phyloP scores from a whole-genome alignment of 2,329 filamentous ascomycete genomes.

The Pseudogymnoascus sp. region DNA sequence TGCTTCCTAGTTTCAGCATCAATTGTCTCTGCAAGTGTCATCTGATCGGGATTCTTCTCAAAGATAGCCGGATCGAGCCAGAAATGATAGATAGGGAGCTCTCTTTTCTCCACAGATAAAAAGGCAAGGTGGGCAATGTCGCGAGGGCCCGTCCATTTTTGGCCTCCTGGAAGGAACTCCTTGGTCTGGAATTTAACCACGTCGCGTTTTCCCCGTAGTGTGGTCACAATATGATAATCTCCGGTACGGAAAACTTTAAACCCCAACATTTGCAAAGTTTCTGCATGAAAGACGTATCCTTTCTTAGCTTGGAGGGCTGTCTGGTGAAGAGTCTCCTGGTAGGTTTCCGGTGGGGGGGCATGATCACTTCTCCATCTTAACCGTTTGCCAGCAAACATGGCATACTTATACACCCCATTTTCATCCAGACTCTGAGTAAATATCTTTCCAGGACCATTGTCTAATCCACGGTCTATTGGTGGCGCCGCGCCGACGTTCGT shows the following conservation, averaged over 20 bases:
- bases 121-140: background rate
- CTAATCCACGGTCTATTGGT: background rate
- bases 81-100: background rate
- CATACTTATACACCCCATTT: background rate
- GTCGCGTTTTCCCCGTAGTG: background rate
- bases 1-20: background rate
- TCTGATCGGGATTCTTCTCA: background rate
- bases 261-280: background rate
- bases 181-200: slow-evolving; percentile 6
- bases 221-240: background rate
- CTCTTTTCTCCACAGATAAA: background rate
- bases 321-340: background rate
- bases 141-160: background rate
- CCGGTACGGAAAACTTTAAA: slow-evolving; percentile 5
- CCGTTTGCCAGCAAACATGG: background rate
- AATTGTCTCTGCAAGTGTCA: background rate
- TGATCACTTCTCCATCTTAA: background rate
- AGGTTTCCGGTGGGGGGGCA: background rate
- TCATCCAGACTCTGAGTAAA: background rate
- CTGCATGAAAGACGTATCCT: slow-evolving; percentile 5
- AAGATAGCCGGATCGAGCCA: background rate
- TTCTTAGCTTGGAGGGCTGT: background rate
- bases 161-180: background rate
- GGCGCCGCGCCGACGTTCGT: background rate
- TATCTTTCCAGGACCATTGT: background rate